These are phyloP conservation scores for Mycotypha africana DNA, from an alignment of 371 early-diverging fungal species.

Conservation along the genomic window DNA sequence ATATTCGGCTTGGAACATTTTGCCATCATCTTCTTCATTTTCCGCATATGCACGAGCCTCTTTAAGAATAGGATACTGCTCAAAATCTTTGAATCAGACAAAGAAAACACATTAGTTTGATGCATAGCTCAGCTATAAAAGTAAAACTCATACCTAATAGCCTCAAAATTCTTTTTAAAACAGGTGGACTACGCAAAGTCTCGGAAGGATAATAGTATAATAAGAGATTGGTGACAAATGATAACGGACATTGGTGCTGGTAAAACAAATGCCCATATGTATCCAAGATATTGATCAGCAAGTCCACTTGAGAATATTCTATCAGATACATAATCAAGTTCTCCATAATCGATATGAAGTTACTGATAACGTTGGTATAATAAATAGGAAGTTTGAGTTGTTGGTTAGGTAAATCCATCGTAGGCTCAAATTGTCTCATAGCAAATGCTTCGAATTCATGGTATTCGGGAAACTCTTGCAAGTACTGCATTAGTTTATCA, in stretches of 20 bases:
- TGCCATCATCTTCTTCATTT: conserved; percentile 29
- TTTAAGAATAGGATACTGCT: conserved; percentile 49
- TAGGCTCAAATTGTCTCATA: conserved; percentile 29
- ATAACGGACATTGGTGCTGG: conserved; percentile 65
- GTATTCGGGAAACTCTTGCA: conserved; percentile 67
- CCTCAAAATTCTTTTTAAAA: conserved; percentile 56
- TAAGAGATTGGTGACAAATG: conserved; percentile 62
- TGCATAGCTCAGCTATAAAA: neutral
- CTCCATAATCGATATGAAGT: conserved; percentile 65
- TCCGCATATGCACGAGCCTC: conserved; percentile 43
- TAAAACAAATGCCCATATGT: conserved; percentile 63
- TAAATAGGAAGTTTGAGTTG: conserved; percentile 63
- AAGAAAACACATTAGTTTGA: no score
- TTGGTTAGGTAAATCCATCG: conserved; percentile 36
- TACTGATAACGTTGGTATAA: conserved; percentile 64
- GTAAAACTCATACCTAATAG: conserved; percentile 44
- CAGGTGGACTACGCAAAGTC: conserved; percentile 49
- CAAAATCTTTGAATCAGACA: conserved; percentile 39
- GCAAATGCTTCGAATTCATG: conserved; percentile 70
- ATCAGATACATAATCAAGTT: conserved; percentile 62
- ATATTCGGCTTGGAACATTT: conserved; percentile 47
- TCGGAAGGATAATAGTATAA: conserved; percentile 65
- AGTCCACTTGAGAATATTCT: conserved; percentile 56
- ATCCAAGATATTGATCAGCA: conserved; percentile 60
- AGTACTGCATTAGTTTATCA: conserved; percentile 59